Conservation (phyloP, 2,329 filamentous ascomycete genomes). For the Fusarium compactum region DNA sequence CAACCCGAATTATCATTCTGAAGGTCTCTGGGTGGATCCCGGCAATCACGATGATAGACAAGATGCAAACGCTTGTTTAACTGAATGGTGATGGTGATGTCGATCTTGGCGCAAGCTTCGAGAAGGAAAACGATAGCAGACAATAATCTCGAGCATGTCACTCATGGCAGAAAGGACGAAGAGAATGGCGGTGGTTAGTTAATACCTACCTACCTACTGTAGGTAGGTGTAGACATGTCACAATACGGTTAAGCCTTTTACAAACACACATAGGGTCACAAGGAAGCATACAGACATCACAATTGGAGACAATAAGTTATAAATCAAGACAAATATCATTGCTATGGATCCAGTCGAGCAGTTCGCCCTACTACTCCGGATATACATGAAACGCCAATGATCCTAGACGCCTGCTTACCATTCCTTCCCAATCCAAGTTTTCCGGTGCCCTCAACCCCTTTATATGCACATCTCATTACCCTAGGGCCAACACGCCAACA, state of each 20-base stretch:
- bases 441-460: slow-evolving; percentile 31
- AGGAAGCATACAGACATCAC: background rate
- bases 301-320: background rate
- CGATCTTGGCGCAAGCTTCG: background rate
- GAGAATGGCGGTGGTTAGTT: background rate
- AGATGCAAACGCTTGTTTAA: background rate
- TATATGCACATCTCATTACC: slow-evolving; percentile 37
- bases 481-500: slow-evolving; percentile 30
- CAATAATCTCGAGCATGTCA: background rate
- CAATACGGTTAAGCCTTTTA: background rate
- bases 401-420: slow-evolving; percentile 35
- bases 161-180: background rate
- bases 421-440: slow-evolving; percentile 32
- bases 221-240: background rate
- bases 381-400: slow-evolving; percentile 43
- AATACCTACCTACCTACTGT: background rate
- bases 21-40: background rate
- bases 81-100: background rate
- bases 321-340: slow-evolving; percentile 41
- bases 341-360: slow-evolving; percentile 41
- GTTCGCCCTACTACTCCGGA: slow-evolving; percentile 42
- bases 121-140: background rate
- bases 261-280: background rate
- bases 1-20: background rate
- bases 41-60: background rate